These are phyloP conservation scores for Marchantia polymorpha DNA, from an alignment of 225 moss, liverwort and hornwort species.

Conservation along the genomic window DNA sequence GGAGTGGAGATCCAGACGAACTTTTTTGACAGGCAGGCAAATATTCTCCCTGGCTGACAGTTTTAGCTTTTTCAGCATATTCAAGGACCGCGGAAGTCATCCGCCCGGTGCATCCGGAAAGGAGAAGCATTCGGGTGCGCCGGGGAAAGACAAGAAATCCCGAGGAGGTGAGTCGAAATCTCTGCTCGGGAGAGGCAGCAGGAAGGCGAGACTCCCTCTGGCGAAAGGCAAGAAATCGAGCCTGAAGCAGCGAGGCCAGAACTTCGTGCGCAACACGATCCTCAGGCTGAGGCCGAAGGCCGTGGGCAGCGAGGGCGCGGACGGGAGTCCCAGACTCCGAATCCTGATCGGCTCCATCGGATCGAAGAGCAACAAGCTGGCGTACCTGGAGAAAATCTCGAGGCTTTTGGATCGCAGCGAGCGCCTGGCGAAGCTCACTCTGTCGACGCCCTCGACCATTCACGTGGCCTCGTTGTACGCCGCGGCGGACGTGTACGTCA, in stretches of 20 bases:
- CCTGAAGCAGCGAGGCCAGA: constrained; percentile 19
- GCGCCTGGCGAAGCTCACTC: constrained; percentile 39
- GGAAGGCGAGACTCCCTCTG: background rate
- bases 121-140: background rate
- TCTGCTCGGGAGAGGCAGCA: constrained; percentile 7
- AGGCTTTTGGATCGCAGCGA: constrained; percentile 45
- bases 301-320: background rate
- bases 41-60: constrained; percentile 12
- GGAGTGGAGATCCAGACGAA: constrained; percentile 23
- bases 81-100: background rate
- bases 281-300: constrained; percentile 17
- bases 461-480: constrained; percentile 67
- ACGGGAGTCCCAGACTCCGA: constrained; percentile 37
- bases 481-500: constrained; percentile 74
- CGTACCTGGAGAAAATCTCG: constrained; percentile 59
- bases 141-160: constrained; percentile 14
- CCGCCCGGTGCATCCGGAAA: background rate
- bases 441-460: constrained; percentile 56
- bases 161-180: background rate
- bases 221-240: constrained; percentile 19
- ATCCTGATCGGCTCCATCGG: constrained; percentile 61
- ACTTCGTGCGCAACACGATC: background rate
- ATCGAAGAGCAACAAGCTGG: constrained; percentile 72
- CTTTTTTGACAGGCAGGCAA: constrained; percentile 20
- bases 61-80: constrained; percentile 3